Evolutionary conservation across 441 rosid genomes (phyloP), one percentile per base, ranked within the genome.

Genomic region (Eugenia klotzschiana): DNA sequence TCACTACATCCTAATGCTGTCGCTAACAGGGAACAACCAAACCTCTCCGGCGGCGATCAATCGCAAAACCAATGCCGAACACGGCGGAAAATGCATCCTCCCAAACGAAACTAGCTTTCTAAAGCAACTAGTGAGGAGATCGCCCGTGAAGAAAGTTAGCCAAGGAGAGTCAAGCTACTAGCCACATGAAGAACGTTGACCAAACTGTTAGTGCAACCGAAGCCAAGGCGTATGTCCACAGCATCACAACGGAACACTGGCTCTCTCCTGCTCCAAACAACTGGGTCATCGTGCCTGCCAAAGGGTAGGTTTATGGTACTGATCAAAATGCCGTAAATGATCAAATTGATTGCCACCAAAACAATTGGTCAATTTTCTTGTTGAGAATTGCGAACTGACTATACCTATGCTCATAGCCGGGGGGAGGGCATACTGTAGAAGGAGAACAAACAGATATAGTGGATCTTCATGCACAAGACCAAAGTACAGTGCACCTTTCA

Each of bases 371-470:
- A 9, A 69, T 18, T 69, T 69, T 37, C 77, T 33, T 20, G 77
- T 69, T 8, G 43, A 20, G 46, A 33, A 33, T 33, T 33, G 25
- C 6, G 15, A 69, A 37, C 7, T 37, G 46, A 37, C 77, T 2
- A 10, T 43, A 89, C 93, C 93, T 80, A 91, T 83, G 83, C 87
- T 90, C 90, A 90, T 88, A 1, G 92, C 92, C 8, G 93, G 94
- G 10, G 93, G 92, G 82, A 92, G 89, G 74, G 93, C 91, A 82
- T 84, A 92, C 80, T 91, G 94, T 79, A 92, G 92, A 46, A 89
- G 88, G 41, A 90, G 91, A 84, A 92, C 64, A 79, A 92, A 91
- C 60, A 85, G 88, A 84, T 92, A 90, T 53, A 90, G 69, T 4
- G 91, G 92, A 85, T 92, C 94, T 12, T 37, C 13, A 11, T 87